Percentiles rank a stretch among this genome's conserved stretches.
phyloP scores from a whole-genome alignment of 1,284 basidiomycete species.

The Mycosarcoma mackinlayi region DNA sequence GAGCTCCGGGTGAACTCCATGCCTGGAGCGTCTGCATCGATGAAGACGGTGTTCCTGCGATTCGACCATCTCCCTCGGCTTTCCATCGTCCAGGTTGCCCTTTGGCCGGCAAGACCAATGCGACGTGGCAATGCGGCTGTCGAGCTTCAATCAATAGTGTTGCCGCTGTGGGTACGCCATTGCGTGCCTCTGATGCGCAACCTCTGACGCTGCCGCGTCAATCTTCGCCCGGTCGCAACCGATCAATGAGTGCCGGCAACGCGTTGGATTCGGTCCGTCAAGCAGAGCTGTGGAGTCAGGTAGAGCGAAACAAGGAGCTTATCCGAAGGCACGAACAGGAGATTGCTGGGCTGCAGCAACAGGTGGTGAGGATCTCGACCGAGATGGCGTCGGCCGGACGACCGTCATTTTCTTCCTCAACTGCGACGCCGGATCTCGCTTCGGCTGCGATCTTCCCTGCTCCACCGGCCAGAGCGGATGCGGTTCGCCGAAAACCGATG shows the following conservation, averaged over 20 bases:
- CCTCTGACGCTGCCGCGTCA: not conserved
- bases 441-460: conserved; percentile 9
- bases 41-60: conserved; percentile 31
- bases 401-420: conserved; percentile 24
- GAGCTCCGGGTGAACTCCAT: conserved; percentile 39
- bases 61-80: conserved; percentile 33
- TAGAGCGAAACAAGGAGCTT: conserved; percentile 32
- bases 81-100: conserved; percentile 38
- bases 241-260: conserved; percentile 28
- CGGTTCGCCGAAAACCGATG: not conserved
- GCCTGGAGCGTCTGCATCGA: conserved; percentile 49
- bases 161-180: not conserved
- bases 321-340: conserved; percentile 39
- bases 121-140: conserved; percentile 49
- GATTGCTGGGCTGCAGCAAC: conserved; percentile 36
- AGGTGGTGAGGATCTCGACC: conserved; percentile 35
- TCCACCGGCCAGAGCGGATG: conserved; percentile 2
- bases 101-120: conserved; percentile 41
- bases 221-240: conserved; percentile 17
- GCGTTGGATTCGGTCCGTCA: conserved; percentile 22
- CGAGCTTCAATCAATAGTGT: conserved; percentile 4
- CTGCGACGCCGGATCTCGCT: conserved; percentile 9
- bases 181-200: not conserved
- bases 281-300: conserved; percentile 36
- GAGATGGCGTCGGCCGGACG: conserved; percentile 25